Percentiles rank a stretch among this genome's conserved stretches.
These are phyloP conservation scores for Zasmidium angulare DNA, from an alignment of 2,329 filamentous ascomycete genomes.

Conservation along the genomic window DNA sequence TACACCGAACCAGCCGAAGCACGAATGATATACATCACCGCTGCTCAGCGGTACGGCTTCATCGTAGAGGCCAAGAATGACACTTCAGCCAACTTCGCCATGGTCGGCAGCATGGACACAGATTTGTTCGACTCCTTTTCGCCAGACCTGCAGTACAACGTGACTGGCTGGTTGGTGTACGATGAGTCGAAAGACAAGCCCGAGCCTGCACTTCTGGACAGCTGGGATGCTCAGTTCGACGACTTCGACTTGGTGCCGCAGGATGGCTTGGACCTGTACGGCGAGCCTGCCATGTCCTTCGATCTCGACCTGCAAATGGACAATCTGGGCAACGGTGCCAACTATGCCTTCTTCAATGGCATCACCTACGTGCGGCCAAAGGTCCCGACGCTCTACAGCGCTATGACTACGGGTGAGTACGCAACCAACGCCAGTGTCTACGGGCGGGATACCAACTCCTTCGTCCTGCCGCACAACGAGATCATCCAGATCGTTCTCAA, in stretches of 20 bases:
- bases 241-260: conserved; percentile 70
- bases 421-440: conserved; percentile 45
- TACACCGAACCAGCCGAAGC: conserved; percentile 61
- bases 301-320: conserved; percentile 62
- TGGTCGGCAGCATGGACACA: conserved; percentile 53
- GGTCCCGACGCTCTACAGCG: conserved; percentile 79
- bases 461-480: conserved; percentile 65
- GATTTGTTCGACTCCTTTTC: conserved; percentile 67
- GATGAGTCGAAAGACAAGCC: conserved; percentile 48
- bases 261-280: conserved; percentile 62
- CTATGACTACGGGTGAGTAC: conserved; percentile 59
- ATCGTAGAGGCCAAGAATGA: conserved; percentile 62
- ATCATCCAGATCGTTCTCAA: conserved; percentile 77
- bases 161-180: conserved; percentile 58
- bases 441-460: conserved; percentile 54
- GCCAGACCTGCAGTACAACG: conserved; percentile 64
- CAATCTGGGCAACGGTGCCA: conserved; percentile 65
- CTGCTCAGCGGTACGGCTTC: conserved; percentile 70
- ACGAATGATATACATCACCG: conserved; percentile 63
- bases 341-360: conserved; percentile 67
- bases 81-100: conserved; percentile 58
- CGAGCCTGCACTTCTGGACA: conserved; percentile 56
- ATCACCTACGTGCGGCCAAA: conserved; percentile 73
- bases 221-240: conserved; percentile 65
- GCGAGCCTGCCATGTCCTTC: conserved; percentile 63